Evolutionary conservation across 2,329 filamentous ascomycete genomes (phyloP), one percentile per base, ranked within the genome.

Genomic region (Rugonectria rugulosa): DNA sequence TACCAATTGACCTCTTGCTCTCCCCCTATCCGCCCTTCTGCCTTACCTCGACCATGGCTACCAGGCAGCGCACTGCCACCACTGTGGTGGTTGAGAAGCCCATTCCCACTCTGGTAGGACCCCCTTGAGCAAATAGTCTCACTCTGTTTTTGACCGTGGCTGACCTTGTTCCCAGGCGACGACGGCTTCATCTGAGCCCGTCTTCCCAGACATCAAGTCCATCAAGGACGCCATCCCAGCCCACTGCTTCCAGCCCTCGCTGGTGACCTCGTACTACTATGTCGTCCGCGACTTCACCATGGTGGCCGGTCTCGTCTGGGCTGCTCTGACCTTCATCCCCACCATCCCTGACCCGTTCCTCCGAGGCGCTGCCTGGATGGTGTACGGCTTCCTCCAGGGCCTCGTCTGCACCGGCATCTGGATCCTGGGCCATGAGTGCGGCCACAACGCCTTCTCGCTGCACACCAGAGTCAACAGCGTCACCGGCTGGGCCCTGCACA

Each of bases 381-480:
- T 73, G 37, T 90, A 90, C 70, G 81, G 84, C 60, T 88, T 85
- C 70, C 65, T 83, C 40, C 86, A 89, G 73, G 87, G 88, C 45
- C 80, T 88, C 23, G 75, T 88, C 63, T 84, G 85, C 70, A 89
- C 86, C 3, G 88, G 88, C 4, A 74, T 90, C 63, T 90, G 88
- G 88, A 87, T 88, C 62, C 76, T 90, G 34, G 87, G 84, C 14
- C 88, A 91, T 70, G 88, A 91, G 71, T 88, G 84, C 70, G 88
- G 88, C 46, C 88, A 91, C 70, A 83, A 84, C 15, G 86, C 87
- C 42, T 88, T 90, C 70, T 88, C 84, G n/a, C 71, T 75, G 19
- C 78, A 82, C 70, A 75, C 75, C 42, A 69, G 63, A 26, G 68
- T 89, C 60, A 90, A 90, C 71, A 81, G 88, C 66, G 70, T 79